Evolutionary conservation across 805 yeast species (phyloP), one percentile per base, ranked within the genome.

Genomic region (Tetrapisispora taiwanensis): DNA sequence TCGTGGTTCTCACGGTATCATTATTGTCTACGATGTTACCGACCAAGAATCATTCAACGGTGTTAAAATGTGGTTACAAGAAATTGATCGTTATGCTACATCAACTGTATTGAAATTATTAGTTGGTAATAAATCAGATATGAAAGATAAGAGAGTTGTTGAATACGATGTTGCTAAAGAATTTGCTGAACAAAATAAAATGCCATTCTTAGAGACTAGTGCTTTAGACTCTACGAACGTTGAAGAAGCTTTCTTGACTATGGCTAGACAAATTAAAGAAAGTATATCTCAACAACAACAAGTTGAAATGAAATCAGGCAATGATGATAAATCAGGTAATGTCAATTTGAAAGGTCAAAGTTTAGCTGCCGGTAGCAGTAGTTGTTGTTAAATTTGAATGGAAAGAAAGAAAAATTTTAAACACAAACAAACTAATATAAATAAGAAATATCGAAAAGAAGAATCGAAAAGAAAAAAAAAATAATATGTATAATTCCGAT

Each of bases 1-100:
- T 73, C 83, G 98, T 66, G 98, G 98, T 46, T 96, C 97, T 12
- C 97, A 90, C 63, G 98, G 98, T 49, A 92, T 90, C 66, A 92
- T 90, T 58, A 90, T 90, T 56, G 98, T 90, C 43, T 90, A 92
- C 66, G 98, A 90, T 63, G 97, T 92, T 38, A 92, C 98, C 42
- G 97, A 92, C 67, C 96, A 87, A 69, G 95, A 87, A 65, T 83
- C 88, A 43, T 90, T 90, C 74, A 86, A 87, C 69, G 88, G 92
- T 65, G 97, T 90, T 57, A 89, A 88, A 70, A 95, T 88, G 70
- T 90, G 98, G 98, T 74, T 90, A 67, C 97, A 89, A 71, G 98
- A 90, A 68, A 92, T 90, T 61, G 98, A 90, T 70, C 81, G 97
- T 60, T 90, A 89, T 68, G 98, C 97, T 43, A 90, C 97, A 17